Conservation (phyloP, 768 basidiomycete species). For the Dendrothele bispora region DNA sequence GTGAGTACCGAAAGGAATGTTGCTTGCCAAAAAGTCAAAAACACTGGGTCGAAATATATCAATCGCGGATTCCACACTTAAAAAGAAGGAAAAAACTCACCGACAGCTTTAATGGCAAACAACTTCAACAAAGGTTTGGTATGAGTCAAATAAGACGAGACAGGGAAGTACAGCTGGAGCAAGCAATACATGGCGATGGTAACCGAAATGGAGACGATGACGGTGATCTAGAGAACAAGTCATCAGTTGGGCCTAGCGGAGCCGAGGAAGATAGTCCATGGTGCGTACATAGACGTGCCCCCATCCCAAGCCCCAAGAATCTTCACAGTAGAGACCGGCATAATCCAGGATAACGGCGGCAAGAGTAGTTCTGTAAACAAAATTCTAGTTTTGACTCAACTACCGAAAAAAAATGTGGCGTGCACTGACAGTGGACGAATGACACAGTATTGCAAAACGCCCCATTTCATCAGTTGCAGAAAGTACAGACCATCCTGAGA, state of each 20-base stretch:
- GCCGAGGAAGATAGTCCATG: not conserved
- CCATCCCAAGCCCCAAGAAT: constrained; percentile 66
- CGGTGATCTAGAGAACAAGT: constrained; percentile 42
- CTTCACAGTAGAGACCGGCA: constrained; percentile 69
- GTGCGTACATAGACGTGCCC: constrained; percentile 64
- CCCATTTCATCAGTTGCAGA: constrained; percentile 76
- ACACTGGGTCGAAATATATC: constrained; percentile 42
- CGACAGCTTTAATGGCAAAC: constrained; percentile 72
- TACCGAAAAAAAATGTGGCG: not conserved
- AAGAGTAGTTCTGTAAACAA: constrained; percentile 47
- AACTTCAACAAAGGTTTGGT: constrained; percentile 67
- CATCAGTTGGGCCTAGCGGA: not conserved
- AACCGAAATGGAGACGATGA: constrained; percentile 68
- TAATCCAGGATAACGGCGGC: constrained; percentile 63
- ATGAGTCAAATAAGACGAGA: constrained; percentile 52
- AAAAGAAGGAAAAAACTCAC: constrained; percentile 32
- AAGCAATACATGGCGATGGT: constrained; percentile 79
- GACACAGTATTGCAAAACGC: constrained; percentile 71
- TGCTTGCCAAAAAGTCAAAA: constrained; percentile 79
- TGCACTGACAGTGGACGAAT: constrained; percentile 53
- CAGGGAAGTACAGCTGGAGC: constrained; percentile 65
- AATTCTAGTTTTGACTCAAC: not conserved
- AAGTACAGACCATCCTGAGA: constrained; percentile 64
- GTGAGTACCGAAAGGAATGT: constrained; percentile 56
- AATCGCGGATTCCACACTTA: not conserved